These are phyloP conservation scores for Mortierella alpina DNA, from an alignment of 192 early-diverging fungal genomes.

Conservation along the genomic window DNA sequence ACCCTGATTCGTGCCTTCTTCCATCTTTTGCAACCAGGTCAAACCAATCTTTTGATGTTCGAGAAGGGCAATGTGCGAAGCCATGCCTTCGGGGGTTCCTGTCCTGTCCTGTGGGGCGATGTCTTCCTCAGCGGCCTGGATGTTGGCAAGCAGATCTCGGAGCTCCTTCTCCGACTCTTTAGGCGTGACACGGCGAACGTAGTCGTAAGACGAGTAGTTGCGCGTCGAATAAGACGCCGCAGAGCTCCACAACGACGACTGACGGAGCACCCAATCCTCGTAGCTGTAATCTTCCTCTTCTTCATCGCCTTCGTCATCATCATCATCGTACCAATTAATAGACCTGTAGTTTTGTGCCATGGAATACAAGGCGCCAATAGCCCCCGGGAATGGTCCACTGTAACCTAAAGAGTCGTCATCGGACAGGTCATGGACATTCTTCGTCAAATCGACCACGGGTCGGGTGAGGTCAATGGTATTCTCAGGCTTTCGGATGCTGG, in stretches of 20 bases:
- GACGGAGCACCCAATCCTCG: background rate
- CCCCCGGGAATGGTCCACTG: background rate
- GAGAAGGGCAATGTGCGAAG: constrained; percentile 51
- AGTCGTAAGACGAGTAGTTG: background rate
- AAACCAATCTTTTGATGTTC: constrained; percentile 72
- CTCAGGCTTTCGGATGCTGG: background rate
- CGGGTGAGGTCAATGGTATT: constrained; percentile 14
- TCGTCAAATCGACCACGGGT: constrained; percentile 33
- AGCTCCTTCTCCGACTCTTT: constrained; percentile 49
- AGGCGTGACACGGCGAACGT: constrained; percentile 9
- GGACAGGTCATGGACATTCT: constrained; percentile 16
- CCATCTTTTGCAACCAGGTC: constrained; percentile 69
- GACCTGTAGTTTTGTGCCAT: background rate
- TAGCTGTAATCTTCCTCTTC: constrained; percentile 8
- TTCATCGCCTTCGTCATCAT: background rate
- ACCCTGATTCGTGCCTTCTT: constrained; percentile 59
- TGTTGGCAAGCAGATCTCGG: constrained; percentile 46
- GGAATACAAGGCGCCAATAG: background rate
- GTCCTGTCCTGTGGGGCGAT: constrained; percentile 52
- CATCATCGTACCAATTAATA: background rate
- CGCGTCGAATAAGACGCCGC: no score
- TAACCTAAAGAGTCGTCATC: constrained; percentile 12
- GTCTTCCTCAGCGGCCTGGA: constrained; percentile 46
- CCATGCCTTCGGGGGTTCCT: constrained; percentile 62
- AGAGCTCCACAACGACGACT: background rate